A percentile compares a stretch with the other conserved stretches of the same genome.
phyloP scores from a whole-genome alignment of 1,284 basidiomycete genomes.

The Cutaneotrichosporon sp. region DNA sequence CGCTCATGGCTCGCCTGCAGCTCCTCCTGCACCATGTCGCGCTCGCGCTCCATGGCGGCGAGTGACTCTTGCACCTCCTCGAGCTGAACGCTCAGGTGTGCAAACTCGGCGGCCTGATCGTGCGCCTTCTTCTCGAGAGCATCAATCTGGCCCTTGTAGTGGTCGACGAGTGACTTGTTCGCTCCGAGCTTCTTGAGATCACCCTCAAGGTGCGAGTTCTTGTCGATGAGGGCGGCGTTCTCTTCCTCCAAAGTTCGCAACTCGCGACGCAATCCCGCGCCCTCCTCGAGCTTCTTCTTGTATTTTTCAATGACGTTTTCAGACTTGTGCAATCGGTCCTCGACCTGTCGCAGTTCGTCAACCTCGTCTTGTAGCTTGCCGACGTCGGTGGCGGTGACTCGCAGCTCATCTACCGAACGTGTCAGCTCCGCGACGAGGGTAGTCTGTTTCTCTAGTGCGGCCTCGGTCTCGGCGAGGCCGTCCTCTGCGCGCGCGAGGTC shows the following conservation, averaged over 20 bases:
- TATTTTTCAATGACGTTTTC: slow-evolving; percentile 99
- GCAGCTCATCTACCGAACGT: slow-evolving; percentile 75
- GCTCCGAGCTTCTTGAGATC: slow-evolving; percentile 82
- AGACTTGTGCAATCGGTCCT: slow-evolving; percentile 85
- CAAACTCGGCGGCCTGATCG: slow-evolving; percentile 53
- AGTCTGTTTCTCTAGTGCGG: slow-evolving; percentile 74
- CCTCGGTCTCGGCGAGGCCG: slow-evolving; percentile 73
- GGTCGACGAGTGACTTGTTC: slow-evolving; percentile 84
- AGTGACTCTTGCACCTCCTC: slow-evolving; percentile 70
- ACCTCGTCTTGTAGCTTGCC: slow-evolving; percentile 83
- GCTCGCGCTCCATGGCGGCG: slow-evolving; percentile 62
- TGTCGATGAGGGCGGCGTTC: slow-evolving; percentile 86
- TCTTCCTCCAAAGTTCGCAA: slow-evolving; percentile 86
- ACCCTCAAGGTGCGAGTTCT: slow-evolving; percentile 84
- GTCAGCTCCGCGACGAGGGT: slow-evolving; percentile 68
- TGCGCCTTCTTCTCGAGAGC: slow-evolving; percentile 69
- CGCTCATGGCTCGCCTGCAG: slow-evolving; percentile 87
- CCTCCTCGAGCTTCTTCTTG: slow-evolving; percentile 96
- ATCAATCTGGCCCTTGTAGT: slow-evolving; percentile 79
- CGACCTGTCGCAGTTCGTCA: slow-evolving; percentile 91
- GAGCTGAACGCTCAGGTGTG: slow-evolving; percentile 70
- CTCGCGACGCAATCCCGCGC: slow-evolving; percentile 78
- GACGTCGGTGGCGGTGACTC: slow-evolving; percentile 71
- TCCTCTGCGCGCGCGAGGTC: slow-evolving; percentile 72
- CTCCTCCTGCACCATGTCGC: slow-evolving; percentile 76